Conservation (phyloP, 2,329 filamentous ascomycete species). For the Sclerotinia trifoliorum region DNA sequence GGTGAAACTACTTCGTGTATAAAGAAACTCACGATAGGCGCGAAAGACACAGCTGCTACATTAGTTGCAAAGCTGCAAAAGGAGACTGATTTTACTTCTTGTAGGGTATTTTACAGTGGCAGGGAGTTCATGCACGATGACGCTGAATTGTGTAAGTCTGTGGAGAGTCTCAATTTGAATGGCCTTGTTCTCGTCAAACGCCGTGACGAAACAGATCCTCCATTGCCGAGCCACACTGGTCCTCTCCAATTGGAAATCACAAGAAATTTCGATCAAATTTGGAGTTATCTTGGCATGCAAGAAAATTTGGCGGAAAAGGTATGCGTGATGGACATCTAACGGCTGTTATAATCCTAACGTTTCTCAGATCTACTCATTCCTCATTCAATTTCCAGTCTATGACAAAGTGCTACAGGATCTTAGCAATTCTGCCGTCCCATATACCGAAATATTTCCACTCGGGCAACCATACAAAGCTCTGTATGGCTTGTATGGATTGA, state of each 20-base stretch:
- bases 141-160: conserved; percentile 56
- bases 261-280: conserved; percentile 79
- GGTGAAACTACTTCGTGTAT: conserved; percentile 60
- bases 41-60: conserved; percentile 67
- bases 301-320: conserved; percentile 68
- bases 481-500: conserved; percentile 68
- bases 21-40: conserved; percentile 62
- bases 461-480: conserved; percentile 70
- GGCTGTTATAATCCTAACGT: conserved; percentile 16
- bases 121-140: conserved; percentile 61
- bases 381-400: conserved; percentile 68
- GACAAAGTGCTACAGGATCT: conserved; percentile 60
- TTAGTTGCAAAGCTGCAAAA: conserved; percentile 65
- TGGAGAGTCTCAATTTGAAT: conserved; percentile 67
- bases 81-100: conserved; percentile 73
- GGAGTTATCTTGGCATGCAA: conserved; percentile 73
- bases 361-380: conserved; percentile 65
- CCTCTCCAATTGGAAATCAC: conserved; percentile 76
- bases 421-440: conserved; percentile 51
- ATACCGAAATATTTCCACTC: conserved; percentile 64
- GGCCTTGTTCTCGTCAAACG: conserved; percentile 66
- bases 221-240: conserved; percentile 53
- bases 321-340: conserved; percentile 31
- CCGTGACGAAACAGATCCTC: conserved; percentile 49
- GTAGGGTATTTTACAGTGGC: conserved; percentile 70